A percentile compares a stretch with the other conserved stretches of the same genome.
phyloP scores from a whole-genome alignment of 2,329 filamentous ascomycete species.

The Cladosporium oxysporum region DNA sequence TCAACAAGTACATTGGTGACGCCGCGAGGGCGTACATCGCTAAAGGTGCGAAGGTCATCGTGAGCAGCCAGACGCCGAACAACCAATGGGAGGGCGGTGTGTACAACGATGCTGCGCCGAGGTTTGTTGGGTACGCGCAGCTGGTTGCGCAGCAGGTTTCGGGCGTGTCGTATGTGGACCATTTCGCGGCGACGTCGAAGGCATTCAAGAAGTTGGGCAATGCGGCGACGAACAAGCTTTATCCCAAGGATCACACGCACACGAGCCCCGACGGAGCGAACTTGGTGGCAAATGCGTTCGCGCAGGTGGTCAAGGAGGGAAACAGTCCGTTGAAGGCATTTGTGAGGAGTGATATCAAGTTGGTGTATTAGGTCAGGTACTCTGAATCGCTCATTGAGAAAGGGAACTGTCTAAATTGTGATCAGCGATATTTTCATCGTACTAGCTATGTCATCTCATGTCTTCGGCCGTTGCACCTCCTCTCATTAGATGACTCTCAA shows the following conservation, averaged over 20 bases:
- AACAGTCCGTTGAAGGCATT: slow-evolving; percentile 3
- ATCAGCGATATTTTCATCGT: not conserved
- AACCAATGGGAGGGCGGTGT: slow-evolving; percentile 62
- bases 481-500: not conserved
- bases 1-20: slow-evolving; percentile 60
- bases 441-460: not conserved
- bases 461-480: not conserved
- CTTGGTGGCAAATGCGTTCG: slow-evolving; percentile 58
- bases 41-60: slow-evolving; percentile 63
- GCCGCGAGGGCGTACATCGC: slow-evolving; percentile 56
- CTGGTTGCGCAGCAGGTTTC: slow-evolving; percentile 51
- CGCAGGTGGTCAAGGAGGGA: slow-evolving; percentile 46
- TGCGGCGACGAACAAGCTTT: slow-evolving; percentile 54
- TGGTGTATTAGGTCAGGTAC: not conserved
- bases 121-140: slow-evolving; percentile 60
- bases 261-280: slow-evolving; percentile 59
- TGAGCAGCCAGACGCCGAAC: slow-evolving; percentile 62
- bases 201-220: slow-evolving; percentile 55
- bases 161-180: slow-evolving; percentile 55
- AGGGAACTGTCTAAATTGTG: not conserved
- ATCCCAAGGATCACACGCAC: slow-evolving; percentile 64
- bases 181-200: slow-evolving; percentile 60
- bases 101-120: slow-evolving; percentile 50
- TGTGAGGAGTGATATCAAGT: slow-evolving; percentile 5
- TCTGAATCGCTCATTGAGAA: not conserved